Conservation (phyloP, 768 basidiomycete species). For the Kwoniella sp. region DNA sequence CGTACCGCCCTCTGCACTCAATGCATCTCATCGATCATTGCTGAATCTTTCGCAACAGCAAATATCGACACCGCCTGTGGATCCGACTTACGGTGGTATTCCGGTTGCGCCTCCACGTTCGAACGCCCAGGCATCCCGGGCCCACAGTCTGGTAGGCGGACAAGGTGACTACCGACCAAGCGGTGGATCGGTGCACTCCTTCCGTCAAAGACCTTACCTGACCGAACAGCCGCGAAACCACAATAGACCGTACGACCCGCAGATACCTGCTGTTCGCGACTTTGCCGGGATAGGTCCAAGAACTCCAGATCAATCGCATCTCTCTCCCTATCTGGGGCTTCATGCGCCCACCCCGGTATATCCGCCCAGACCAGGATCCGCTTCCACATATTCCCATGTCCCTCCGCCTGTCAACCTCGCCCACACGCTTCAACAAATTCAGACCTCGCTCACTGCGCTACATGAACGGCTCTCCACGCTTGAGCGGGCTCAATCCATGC, state of each 20-base stretch:
- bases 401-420: slow-evolving; percentile 25
- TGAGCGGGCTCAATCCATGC: slow-evolving; percentile 37
- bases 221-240: not conserved
- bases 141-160: slow-evolving; percentile 27
- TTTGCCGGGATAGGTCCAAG: not conserved
- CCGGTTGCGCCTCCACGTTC: too few relatives aligned
- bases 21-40: slow-evolving; percentile 32
- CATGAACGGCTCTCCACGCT: slow-evolving; percentile 41
- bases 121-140: slow-evolving; percentile 24
- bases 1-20: slow-evolving; percentile 35
- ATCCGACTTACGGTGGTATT: not conserved
- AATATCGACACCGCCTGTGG: slow-evolving; percentile 1
- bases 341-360: slow-evolving; percentile 26
- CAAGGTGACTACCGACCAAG: not conserved
- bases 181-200: slow-evolving; percentile 28
- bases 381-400: slow-evolving; percentile 26
- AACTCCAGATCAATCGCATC: slow-evolving; percentile 13
- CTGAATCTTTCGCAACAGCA: slow-evolving; percentile 23
- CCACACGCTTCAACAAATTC: slow-evolving; percentile 40
- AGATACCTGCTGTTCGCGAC: slow-evolving; percentile 14
- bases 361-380: slow-evolving; percentile 27
- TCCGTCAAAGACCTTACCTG: slow-evolving; percentile 12
- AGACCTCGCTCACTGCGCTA: slow-evolving; percentile 42
- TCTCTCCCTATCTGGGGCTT: slow-evolving; percentile 16
- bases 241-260: slow-evolving; percentile 11